Evolutionary conservation across 352 stramenopile genomes (phyloP), one percentile per base, ranked within the genome.

Genomic region (Phytophthora litchii): DNA sequence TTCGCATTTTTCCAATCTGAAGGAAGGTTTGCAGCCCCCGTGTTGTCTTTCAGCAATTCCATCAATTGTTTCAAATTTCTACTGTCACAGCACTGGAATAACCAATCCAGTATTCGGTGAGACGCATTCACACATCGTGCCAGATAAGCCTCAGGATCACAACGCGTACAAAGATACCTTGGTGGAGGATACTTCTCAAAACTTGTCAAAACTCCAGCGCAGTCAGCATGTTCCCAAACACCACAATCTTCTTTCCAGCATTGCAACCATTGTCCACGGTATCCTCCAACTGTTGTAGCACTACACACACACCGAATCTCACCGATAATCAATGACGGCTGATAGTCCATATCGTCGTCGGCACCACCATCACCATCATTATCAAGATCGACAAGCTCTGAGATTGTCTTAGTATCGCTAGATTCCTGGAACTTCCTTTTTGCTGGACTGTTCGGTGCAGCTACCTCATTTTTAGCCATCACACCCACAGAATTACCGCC

Each of bases 191-290:
- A 17, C 5, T 16, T 60, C 23, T 69, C 67, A 41, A 52, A 53
- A 27, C 27, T 51, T 37, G 61, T 62, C 32, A 89, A 52, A 40
- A 83, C 48, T 9, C 83, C 83, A 20, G 91, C 76, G 51, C 84
- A 93, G 12, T 89, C 81, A 5, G 80, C 80, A 46, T 93, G 84
- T 57, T 91, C 78, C 81, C 81, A 91, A 34, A 73, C 50, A 27
- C 66, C 67, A 23, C 84, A 93, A 21, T 85, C 73, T 32, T 83
- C 67, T 17, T 80, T 79, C 49, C 69, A 81, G 56, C 84, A 93
- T 60, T 89, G 78, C 3, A 91, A 19, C 84, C 84, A 93, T 25
- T 76, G 72, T 0, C 84, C 84, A 4, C 67, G 64, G 46, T 93
- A 93, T 7, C 57, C 46, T 2, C 65, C 73, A 11, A 88, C 71